Evolutionary conservation across 1,284 basidiomycete species (phyloP).

Genomic region (Ganoderma meredithae): DNA sequence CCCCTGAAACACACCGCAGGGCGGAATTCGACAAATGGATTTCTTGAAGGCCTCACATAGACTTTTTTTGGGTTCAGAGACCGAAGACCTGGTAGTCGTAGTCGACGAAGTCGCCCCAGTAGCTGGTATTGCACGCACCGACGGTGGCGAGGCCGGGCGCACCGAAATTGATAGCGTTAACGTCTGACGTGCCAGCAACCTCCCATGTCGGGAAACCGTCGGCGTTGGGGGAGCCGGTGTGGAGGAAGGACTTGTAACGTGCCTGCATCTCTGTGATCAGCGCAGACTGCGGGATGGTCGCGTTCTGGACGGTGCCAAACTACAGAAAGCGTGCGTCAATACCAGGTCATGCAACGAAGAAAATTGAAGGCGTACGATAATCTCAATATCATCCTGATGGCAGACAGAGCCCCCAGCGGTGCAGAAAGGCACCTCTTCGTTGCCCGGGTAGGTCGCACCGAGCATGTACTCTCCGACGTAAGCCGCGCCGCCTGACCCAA

Average conservation of each 20-base stretch:
- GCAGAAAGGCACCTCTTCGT: conserved; percentile 62
- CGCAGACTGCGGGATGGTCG: conserved; percentile 61
- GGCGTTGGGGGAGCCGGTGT: conserved; percentile 65
- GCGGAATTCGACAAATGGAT: conserved; percentile 2
- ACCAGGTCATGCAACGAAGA: not conserved
- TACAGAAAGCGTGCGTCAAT: conserved; percentile 34
- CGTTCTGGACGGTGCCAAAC: conserved; percentile 72
- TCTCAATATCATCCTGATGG: conserved; percentile 79
- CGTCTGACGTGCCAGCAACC: conserved; percentile 55
- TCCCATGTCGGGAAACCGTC: conserved; percentile 54
- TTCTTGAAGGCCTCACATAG: not conserved
- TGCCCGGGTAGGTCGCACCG: conserved; percentile 75
- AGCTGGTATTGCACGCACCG: conserved; percentile 66
- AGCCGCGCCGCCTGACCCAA: conserved; percentile 64
- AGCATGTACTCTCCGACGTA: conserved; percentile 74
- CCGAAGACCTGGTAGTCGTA: conserved; percentile 77
- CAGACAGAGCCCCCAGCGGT: conserved; percentile 62
- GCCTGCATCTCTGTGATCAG: conserved; percentile 71
- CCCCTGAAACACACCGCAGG: conserved; percentile 16
- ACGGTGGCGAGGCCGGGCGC: conserved; percentile 55
- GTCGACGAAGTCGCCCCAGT: conserved; percentile 69
- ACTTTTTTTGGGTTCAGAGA: conserved; percentile 42
- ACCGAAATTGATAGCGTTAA: conserved; percentile 64
- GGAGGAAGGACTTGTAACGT: conserved; percentile 72
- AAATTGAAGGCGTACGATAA: conserved; percentile 56